Base-by-base conservation (phyloP, 1,284 basidiomycete species). In the Clitocybe nebularis region DNA sequence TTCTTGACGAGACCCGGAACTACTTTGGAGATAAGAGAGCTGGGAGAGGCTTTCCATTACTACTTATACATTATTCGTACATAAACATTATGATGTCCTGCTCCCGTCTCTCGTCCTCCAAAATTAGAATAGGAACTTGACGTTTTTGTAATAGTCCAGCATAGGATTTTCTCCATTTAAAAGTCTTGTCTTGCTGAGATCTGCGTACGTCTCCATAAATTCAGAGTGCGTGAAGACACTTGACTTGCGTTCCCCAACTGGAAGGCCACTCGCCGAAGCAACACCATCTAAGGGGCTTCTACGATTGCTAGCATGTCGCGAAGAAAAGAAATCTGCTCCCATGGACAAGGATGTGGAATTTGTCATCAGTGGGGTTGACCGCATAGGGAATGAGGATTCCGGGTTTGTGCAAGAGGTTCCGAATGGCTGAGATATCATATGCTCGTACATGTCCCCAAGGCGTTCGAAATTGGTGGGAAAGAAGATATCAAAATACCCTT, bases 401-500 rank as follows among this genome's bases (percentile, higher is more conserved):
- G 53, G 45, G 39, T 46, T 43, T 35, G 17, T 28, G 30, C 29
- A 36, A 44, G 74, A 68, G 24, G 69, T 60, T n/a, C 63, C 61
- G 49, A 53, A 49, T 20, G 81, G 81, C 50, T 79, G 74, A 35
- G 81, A 75, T 50, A 95, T 79, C 49, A 87, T 75, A 52, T 83
- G 74, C 58, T 91, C 85, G 64, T 96, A 96, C 76, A 93, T 86
- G 60, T 93, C 89, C 37, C 86, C 73, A 19, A 99, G 72, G 14
- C 78, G 76, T 39, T 81, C 78, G 54, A 99, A 99, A 59, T 94
- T 72, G 5, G 95, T 99, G 1, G 96, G 96, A 72, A 99, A 99
- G 73, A 99, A 93, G 51, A 99, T 99, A 66, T 99, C 96, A 63
- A 99, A 99, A 68, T 84, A 95, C 8, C 96, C 96, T 59, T 91